phyloP scores from a whole-genome alignment of 495 filamentous ascomycete genomes.

The Penicillium cinerascens region DNA sequence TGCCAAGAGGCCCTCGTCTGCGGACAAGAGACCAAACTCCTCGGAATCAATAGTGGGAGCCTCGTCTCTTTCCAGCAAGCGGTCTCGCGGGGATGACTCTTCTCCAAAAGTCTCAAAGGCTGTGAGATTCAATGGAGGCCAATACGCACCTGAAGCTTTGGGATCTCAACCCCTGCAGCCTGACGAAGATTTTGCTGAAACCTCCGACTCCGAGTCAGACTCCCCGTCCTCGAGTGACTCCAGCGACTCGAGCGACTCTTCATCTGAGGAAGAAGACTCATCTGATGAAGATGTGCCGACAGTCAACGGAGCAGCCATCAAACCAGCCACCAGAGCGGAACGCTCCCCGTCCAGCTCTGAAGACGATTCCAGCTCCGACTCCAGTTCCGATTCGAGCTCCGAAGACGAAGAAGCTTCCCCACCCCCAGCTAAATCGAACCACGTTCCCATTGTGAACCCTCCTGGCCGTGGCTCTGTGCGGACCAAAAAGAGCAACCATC shows the following conservation, averaged over 20 bases:
- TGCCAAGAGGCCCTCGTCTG: slow-evolving; percentile 20
- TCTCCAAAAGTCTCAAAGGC: slow-evolving; percentile 33
- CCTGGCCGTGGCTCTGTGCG: slow-evolving; percentile 42
- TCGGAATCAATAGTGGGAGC: slow-evolving; percentile 16
- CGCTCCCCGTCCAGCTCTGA: too few relatives aligned
- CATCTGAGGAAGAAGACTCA: slow-evolving; percentile 9
- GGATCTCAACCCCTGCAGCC: not conserved
- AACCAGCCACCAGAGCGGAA: too few relatives aligned
- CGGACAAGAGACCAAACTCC: slow-evolving; percentile 3
- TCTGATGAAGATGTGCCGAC: slow-evolving; percentile 16
- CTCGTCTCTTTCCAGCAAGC: slow-evolving; percentile 28
- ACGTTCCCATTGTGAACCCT: slow-evolving; percentile 17
- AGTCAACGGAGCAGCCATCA: not conserved
- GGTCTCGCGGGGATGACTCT: slow-evolving; percentile 19
- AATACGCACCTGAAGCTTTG: slow-evolving; percentile 4
- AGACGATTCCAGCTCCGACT: slow-evolving; percentile 19
- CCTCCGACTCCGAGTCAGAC: slow-evolving; percentile 8
- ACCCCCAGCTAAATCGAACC: not conserved
- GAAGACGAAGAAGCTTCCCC: slow-evolving; percentile 14
- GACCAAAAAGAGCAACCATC: slow-evolving; percentile 54
- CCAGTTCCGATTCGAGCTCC: slow-evolving; percentile 23
- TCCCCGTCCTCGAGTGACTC: slow-evolving; percentile 8
- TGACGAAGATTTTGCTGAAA: not conserved
- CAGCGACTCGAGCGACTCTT: not conserved
- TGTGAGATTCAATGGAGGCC: slow-evolving; percentile 30